Conservation (phyloP, 192 early-diverging fungal species). For the Entomortierella beljakovae region DNA sequence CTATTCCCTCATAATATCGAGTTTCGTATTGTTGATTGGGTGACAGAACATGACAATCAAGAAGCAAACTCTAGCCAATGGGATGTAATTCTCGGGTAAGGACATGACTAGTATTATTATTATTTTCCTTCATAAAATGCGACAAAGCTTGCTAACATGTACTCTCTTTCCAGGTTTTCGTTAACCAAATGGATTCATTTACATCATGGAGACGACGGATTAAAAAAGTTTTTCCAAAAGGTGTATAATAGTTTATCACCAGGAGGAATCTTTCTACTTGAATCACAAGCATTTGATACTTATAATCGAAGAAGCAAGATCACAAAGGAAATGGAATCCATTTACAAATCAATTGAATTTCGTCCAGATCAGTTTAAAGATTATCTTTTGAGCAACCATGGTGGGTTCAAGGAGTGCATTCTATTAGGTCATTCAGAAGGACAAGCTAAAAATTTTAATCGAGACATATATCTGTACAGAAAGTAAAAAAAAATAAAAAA, state of each 20-base stretch:
- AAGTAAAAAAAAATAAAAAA: slow-evolving; percentile 15
- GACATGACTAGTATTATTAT: not conserved
- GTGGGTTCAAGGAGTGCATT: slow-evolving; percentile 52
- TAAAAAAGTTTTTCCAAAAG: slow-evolving; percentile 75
- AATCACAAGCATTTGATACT: slow-evolving; percentile 71
- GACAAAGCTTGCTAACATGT: not conserved
- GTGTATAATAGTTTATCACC: slow-evolving; percentile 63
- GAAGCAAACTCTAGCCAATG: slow-evolving; percentile 52
- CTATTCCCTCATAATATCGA: slow-evolving; percentile 73
- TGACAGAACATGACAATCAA: slow-evolving; percentile 25
- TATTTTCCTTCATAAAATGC: slow-evolving; percentile 2
- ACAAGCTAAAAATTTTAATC: slow-evolving; percentile 34
- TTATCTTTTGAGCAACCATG: slow-evolving; percentile 44
- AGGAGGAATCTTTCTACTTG: slow-evolving; percentile 76
- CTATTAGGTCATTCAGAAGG: slow-evolving; percentile 39
- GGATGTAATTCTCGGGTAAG: slow-evolving; percentile 75
- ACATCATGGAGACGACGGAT: slow-evolving; percentile 74
- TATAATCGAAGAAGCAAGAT: slow-evolving; percentile 64
- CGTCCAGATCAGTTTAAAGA: slow-evolving; percentile 54
- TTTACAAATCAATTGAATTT: slow-evolving; percentile 55
- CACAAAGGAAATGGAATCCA: slow-evolving; percentile 44
- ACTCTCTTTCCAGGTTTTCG: slow-evolving; percentile 55
- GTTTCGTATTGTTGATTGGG: slow-evolving; percentile 72
- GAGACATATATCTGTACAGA: slow-evolving; percentile 31
- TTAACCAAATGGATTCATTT: slow-evolving; percentile 90